Evolutionary conservation across 768 basidiomycete species (phyloP).

Genomic region (Hysterangium stoloniferum): DNA sequence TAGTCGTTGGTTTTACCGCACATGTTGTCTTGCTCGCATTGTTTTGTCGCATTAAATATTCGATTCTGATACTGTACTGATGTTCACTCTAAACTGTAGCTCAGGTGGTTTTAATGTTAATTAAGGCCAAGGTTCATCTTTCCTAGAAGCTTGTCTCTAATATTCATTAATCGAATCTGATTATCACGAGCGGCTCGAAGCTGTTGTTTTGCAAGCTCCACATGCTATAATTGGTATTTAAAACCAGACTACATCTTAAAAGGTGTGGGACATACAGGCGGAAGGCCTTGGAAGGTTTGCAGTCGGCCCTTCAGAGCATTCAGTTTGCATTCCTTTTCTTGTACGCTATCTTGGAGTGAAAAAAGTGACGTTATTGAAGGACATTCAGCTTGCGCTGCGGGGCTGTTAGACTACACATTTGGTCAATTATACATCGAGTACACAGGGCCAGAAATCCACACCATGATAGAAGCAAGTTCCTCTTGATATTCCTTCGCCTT

Average conservation of each 20-base stretch:
- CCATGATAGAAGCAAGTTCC: slow-evolving; percentile 30
- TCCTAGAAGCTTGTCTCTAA: slow-evolving; percentile 38
- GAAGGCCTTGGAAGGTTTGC: slow-evolving; percentile 41
- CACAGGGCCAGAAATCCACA: slow-evolving; percentile 14
- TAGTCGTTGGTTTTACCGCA: slow-evolving; percentile 24
- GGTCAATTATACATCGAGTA: background rate
- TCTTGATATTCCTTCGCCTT: slow-evolving; percentile 43
- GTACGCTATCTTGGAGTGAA: slow-evolving; percentile 32
- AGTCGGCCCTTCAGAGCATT: slow-evolving; percentile 38
- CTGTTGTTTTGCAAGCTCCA: slow-evolving; percentile 38
- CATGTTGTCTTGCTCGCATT: background rate
- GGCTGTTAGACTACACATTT: slow-evolving; percentile 16
- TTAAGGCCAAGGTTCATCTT: slow-evolving; percentile 38
- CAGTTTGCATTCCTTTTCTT: slow-evolving; percentile 29
- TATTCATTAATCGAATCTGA: slow-evolving; percentile 39
- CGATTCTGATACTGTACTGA: background rate
- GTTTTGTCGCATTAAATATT: background rate
- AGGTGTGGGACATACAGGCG: slow-evolving; percentile 32
- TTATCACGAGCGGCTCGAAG: slow-evolving; percentile 33
- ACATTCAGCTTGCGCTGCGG: slow-evolving; percentile 24
- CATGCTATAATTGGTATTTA: slow-evolving; percentile 27
- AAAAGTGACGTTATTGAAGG: slow-evolving; percentile 33
- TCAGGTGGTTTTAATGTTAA: slow-evolving; percentile 11
- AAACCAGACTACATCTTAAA: background rate
- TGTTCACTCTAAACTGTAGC: background rate